Evolutionary conservation across 140 eudicot genomes (phyloP), one percentile per base, ranked within the genome.

Genomic region (Stevia rebaudiana): DNA sequence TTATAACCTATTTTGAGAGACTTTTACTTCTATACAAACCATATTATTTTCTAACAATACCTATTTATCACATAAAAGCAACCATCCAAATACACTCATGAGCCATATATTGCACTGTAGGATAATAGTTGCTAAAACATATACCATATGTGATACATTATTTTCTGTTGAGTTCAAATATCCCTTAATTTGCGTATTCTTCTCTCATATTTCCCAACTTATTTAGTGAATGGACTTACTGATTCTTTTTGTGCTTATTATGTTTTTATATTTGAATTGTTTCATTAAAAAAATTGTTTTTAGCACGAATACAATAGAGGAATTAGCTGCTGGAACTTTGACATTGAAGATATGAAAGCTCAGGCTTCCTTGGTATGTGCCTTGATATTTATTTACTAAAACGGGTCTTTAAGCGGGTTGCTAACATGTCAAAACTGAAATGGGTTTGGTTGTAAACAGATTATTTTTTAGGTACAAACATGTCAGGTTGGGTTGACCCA

Each of bases 231-330:
- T 57, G 60, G 25, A 11, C 74, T 31, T 9, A 11, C 41, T 36
- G 41, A 5, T 36, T 8, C 10, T 65, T 9, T 19, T 42, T 40
- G 28, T 33, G 30, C 46, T 24, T 52, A 11, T 69, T 21, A 46
- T n/a, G 18, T 57, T 35, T 21, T 35, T 22, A 28, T 28, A 28
- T 48, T 54, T 56, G 67, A 64, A 16, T 60, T 59, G 3, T 49
- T 3, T 18, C 68, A 1, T 68, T 57, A 3, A 52, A 3, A 52
- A 36, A 76, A 39, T 44, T 72, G 46, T 78, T 42, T 57, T 42
- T 79, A 92, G 99, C 79, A 81, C 65, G 99, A 92, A 83, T 92
- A 92, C 69, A 92, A 92, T 83, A 82, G 95, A 69, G 97, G 99
- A 60, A 92, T 92, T 50, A 92, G 99, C 67, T 53, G 95, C 40